A percentile compares a stretch with the other conserved stretches of the same genome.
Evolutionary conservation across 2,329 filamentous ascomycete species (phyloP).

Genomic region (Cladosporium austrohemisphaericum): DNA sequence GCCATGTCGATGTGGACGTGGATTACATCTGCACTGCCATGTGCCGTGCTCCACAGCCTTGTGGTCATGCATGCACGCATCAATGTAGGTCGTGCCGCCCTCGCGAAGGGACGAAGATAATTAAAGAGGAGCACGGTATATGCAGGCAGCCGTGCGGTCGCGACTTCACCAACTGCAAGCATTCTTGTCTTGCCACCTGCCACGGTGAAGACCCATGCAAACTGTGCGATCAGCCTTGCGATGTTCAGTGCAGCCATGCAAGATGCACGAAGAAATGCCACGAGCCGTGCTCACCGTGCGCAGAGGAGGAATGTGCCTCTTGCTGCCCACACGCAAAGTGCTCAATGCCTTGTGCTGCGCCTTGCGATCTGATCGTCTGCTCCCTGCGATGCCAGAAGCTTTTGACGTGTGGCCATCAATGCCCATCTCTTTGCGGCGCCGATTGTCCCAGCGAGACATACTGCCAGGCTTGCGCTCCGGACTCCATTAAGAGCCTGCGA

Average conservation of each 20-base stretch:
- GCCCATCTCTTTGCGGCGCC: constrained; percentile 64
- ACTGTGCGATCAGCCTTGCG: constrained; percentile 50
- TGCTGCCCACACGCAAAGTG: constrained; percentile 52
- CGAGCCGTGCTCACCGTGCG: constrained; percentile 61
- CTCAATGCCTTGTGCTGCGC: constrained; percentile 59
- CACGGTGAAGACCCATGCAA: constrained; percentile 49
- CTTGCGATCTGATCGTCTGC: constrained; percentile 66
- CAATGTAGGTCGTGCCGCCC: constrained; percentile 50
- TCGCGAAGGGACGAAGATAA: constrained; percentile 28
- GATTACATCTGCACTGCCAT: constrained; percentile 46
- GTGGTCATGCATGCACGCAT: constrained; percentile 57
- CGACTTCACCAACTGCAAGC: constrained; percentile 52
- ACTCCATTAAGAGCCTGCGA: constrained; percentile 41
- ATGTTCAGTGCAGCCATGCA: constrained; percentile 56
- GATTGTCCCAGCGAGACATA: constrained; percentile 50
- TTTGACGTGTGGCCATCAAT: constrained; percentile 60
- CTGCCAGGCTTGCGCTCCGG: constrained; percentile 55
- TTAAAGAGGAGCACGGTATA: constrained; percentile 41
- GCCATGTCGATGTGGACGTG: constrained; percentile 44
- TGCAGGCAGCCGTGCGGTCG: constrained; percentile 52
- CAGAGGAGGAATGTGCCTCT: constrained; percentile 52
- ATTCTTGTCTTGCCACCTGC: constrained; percentile 52
- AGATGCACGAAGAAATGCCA: constrained; percentile 54
- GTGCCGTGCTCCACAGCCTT: constrained; percentile 49
- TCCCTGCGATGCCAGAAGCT: constrained; percentile 53